A percentile compares a stretch with the other conserved stretches of the same genome.
phyloP scores from a whole-genome alignment of 2,329 filamentous ascomycete genomes.

The Fusarium annulatum region DNA sequence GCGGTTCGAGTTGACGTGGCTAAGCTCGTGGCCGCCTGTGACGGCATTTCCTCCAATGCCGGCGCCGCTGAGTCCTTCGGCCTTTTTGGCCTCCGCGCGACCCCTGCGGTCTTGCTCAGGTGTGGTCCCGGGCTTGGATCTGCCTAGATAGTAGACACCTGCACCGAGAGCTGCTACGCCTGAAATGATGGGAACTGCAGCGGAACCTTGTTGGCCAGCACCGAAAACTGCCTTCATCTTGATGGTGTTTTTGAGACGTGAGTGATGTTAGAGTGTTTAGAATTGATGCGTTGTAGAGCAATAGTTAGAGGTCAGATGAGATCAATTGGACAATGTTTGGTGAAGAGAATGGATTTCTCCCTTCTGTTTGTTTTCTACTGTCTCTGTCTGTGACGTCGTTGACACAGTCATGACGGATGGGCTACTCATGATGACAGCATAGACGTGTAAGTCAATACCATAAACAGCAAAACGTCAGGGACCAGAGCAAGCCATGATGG shows the following conservation, averaged over 20 bases:
- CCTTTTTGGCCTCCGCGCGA: conserved; percentile 47
- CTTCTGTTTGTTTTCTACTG: conserved; percentile 15
- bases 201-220: conserved; percentile 33
- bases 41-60: conserved; percentile 48
- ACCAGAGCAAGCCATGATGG: conserved; percentile 15
- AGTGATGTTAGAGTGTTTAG: background rate
- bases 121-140: conserved; percentile 17
- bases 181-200: conserved; percentile 27
- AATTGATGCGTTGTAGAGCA: background rate
- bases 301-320: background rate
- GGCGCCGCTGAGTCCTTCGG: conserved; percentile 47
- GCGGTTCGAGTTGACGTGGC: conserved; percentile 34
- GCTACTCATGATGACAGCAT: conserved; percentile 42
- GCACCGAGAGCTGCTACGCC: conserved; percentile 41
- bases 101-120: conserved; percentile 29
- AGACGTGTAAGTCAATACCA: conserved; percentile 24
- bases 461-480: conserved; percentile 12
- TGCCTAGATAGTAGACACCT: conserved; percentile 38
- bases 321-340: conserved; percentile 7
- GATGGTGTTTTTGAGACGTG: background rate
- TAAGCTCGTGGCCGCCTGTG: conserved; percentile 48
- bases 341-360: background rate
- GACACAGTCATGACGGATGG: conserved; percentile 34
- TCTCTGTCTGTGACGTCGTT: conserved; percentile 34
- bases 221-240: conserved; percentile 35